Evolutionary conservation across 352 stramenopile species (phyloP), one percentile per base, ranked within the genome.

Genomic region (Phytopythium helicoides): DNA sequence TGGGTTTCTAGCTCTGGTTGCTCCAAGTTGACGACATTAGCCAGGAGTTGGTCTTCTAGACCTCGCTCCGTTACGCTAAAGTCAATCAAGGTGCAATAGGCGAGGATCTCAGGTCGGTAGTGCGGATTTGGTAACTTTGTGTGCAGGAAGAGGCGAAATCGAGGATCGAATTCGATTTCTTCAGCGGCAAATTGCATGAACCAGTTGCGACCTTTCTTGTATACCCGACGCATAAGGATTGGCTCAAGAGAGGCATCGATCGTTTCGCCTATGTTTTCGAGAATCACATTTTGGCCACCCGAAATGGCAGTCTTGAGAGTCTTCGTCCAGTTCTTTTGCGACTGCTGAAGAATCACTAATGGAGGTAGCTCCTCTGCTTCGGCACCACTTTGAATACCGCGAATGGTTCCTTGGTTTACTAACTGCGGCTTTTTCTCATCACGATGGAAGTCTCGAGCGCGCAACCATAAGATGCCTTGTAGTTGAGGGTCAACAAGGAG

Each of bases 71-170:
- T 98, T 19, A 97, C 92, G 40, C 93, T 97, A 47, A 97, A 98
- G 62, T 98, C 95, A 47, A 98, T 97, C 1, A 98, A 69, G 36
- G 89, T 97, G 54, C 88, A 97, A 52, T 97, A 93, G 22, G 91
- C 88, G 14, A 94, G 63, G n/a, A 97, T 80, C 55, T 98, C 92
- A 0, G 92, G 92, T 1, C 82, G 78, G 56, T 96, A 98, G 60
- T 98, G 91, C 6, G 91, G 92, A 33, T 97, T 98, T 1, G 86
- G 84, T 1, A 97, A 64, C 46, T 96, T 96, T 0, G 89, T 98
- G 62, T 97, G 91, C 22, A 98, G 47, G 42, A 78, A 97, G 12
- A 98, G 56, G 1, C 83, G 68, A 54, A 97, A 98, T 11, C 83
- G 64, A 21, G 76, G 68, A 28, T 97, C 81, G 45, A 94, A 96